Base-by-base conservation (phyloP, 225 moss, liverwort and hornwort genomes). In the Polytrichum commune region DNA sequence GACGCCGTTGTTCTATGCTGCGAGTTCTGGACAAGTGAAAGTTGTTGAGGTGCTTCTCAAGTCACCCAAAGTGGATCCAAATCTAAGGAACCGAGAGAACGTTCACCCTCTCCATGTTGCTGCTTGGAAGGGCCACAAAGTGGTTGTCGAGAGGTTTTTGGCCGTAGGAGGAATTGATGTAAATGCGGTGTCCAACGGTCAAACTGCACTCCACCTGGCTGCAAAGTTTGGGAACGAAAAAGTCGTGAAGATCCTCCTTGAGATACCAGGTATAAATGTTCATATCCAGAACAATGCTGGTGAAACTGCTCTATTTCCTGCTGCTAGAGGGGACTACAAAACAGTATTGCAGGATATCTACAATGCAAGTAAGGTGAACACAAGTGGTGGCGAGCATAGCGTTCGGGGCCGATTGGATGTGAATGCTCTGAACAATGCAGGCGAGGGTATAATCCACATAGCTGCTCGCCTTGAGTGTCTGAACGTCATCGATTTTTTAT, bases 291-390 rank as follows among this genome's bases (percentile, higher is more conserved):
- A 63, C 28, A 29, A 26, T 63, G 28, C 27, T 63, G 63, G 63
- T 27, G 63, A 63, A 4, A 63, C 18, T 27, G 73, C 61, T 53
- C 24, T 82, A 63, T 63, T 26, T 27, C 18, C 18, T 63, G 63
- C 63, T 29, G 63, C 63, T 23, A 26, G 28, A 63, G 28, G 63
- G 28, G 28, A 63, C 19, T 4, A 63, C 63, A 63, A 63, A 63
- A 24, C 63, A 5, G 22, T 63, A 1, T 29, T 63, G 63, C 13
- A 29, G 28, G 28, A 26, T 26, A 26, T 63, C 27, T 63, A 63
- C 28, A 29, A 2, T 26, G 63, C 63, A 29, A 63, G 27, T 27
- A 63, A 29, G 63, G 28, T 63, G 25, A 26, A 26, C 27, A 20
- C 24, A 9, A 27, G 28, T 63, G 24, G 24, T 20, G 58, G 24